Evolutionary conservation across 1,284 basidiomycete genomes (phyloP), one percentile per base, ranked within the genome.

Genomic region (Cystobasidium sp.): DNA sequence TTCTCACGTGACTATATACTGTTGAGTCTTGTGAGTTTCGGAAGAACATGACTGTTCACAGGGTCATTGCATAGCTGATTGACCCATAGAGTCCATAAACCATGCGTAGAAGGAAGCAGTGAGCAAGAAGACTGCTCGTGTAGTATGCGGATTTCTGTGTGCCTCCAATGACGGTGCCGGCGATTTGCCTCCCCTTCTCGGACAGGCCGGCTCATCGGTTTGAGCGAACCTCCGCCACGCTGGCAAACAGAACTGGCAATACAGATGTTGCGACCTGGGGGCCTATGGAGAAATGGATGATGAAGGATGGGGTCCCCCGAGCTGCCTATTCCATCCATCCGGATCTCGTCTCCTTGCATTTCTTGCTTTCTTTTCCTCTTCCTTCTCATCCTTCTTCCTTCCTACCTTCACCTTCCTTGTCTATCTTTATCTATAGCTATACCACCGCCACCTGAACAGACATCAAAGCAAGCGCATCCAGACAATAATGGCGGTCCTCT

Each of bases 151-250:
- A 31, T 5, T 31, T 31, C 31, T 31, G 31, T 31, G 5, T 31
- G 24, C 53, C 43, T 14, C 31, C 31, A 59, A 41, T 43, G 37
- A 59, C 56, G 56, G 56, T 39, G 43, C 6, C n/a, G 43, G 31
- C 18, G 46, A 31, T 37, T 49, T 63, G n/a, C 46, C 61, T 14
- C 12, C 2, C 41, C 20, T 62, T 20, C 37, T 16, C 61, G 7
- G 46, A 18, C 44, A 8, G 16, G 22, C 14, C 64, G 64, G 64
- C 31, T 52, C n/a, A 66, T 66, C 47, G 64, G 64, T 66, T 46
- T n/a, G 49, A 41, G 49, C 64, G 64, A 66, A 49, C 24, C 51
- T 14, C 62, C 64, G 64, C 44, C 49, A 66, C 64, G 39, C 39
- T 24, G 39, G 64, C 47, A 43, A 22, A 41, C 64, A 53, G 46